Base-by-base conservation (phyloP, 108 stramenopile species). In the Pseudonitzschia multistriata region DNA sequence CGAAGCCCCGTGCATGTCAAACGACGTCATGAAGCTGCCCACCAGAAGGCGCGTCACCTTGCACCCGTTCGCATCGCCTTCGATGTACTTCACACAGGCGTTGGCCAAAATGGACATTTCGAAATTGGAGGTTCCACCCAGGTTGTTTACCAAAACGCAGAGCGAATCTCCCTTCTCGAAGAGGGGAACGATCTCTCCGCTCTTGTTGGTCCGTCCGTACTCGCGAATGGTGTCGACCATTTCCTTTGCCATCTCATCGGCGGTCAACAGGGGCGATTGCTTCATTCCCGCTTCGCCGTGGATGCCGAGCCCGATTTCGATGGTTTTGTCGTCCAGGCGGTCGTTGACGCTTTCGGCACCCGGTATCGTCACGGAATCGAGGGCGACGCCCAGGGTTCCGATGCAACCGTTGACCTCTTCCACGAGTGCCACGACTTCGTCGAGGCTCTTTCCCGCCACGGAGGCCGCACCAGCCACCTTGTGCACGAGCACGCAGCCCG, bases 221-320 rank as follows among this genome's bases (percentile, higher is more conserved):
- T 70, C 74, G 28, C 84, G 82, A 67, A 97, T 88, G 7, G 83
- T 83, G 17, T 70, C 49, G 19, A 96, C 73, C 87, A 97, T 89
- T 30, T 73, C 76, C 62, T 77, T 78, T 11, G 90, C 90, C 50
- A 95, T 82, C 30, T 82, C 91, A 68, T 94, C 71, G 8, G 91
- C 91, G 22, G 82, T 77, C 81, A 84, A 62, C 31, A 95, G 47
- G 0, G 84, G 79, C 22, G 81, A 83, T 65, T 92, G 88, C 62
- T 67, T 72, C 66, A 89, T 74, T 2, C 99, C 99, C 7, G 96
- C 94, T 83, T 99, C 99, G 6, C 98, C 99, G 71, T 99, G 97
- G 60, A 99, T 99, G 1, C 99, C 99, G 45, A 99, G 71, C 0
- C 97, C 94, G 68, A 99, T 78, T 71, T 99, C 98, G 76, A 96